phyloP scores from a whole-genome alignment of 352 stramenopile species.

The Pythium rishiriense region DNA sequence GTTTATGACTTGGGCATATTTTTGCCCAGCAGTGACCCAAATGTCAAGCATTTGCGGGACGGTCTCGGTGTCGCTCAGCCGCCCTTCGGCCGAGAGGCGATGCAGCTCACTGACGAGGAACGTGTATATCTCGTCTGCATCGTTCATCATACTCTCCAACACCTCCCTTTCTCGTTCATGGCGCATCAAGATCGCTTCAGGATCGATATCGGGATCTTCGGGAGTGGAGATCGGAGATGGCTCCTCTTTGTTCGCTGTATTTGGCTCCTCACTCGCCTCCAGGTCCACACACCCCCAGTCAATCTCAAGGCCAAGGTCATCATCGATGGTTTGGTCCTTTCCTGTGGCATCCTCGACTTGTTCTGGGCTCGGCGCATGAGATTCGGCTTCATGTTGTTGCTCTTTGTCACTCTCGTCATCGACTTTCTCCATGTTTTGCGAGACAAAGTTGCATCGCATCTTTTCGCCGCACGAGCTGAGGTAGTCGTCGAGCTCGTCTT shows the following conservation, averaged over 20 bases:
- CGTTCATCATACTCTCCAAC: conserved; percentile 33
- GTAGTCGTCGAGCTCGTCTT: conserved; percentile 59
- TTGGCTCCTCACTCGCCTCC: background rate
- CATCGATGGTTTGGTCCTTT: background rate
- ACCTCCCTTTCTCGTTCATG: conserved; percentile 21
- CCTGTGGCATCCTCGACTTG: conserved; percentile 5
- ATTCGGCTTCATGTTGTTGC: conserved; percentile 1
- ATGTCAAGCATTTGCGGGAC: conserved; percentile 68
- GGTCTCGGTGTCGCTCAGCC: conserved; percentile 33
- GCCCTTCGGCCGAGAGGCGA: conserved; percentile 32
- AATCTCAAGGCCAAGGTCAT: conserved; percentile 26
- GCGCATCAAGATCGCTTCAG: background rate
- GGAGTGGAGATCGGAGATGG: background rate
- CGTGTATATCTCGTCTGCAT: conserved; percentile 65
- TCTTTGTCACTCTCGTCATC: background rate
- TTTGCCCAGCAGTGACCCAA: conserved; percentile 63
- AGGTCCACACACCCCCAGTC: conserved; percentile 23
- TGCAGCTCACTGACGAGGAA: conserved; percentile 53
- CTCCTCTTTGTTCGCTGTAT: background rate
- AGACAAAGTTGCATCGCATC: conserved; percentile 1
- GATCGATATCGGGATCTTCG: background rate
- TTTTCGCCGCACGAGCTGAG: conserved; percentile 31
- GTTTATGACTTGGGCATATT: conserved; percentile 57
- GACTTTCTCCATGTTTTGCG: conserved; percentile 3
- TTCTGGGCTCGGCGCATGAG: background rate